Percentiles rank a stretch among this genome's conserved stretches.
These are phyloP conservation scores for Bruguiera hainesii DNA, from an alignment of 441 rosid genomes.

Conservation along the genomic window DNA sequence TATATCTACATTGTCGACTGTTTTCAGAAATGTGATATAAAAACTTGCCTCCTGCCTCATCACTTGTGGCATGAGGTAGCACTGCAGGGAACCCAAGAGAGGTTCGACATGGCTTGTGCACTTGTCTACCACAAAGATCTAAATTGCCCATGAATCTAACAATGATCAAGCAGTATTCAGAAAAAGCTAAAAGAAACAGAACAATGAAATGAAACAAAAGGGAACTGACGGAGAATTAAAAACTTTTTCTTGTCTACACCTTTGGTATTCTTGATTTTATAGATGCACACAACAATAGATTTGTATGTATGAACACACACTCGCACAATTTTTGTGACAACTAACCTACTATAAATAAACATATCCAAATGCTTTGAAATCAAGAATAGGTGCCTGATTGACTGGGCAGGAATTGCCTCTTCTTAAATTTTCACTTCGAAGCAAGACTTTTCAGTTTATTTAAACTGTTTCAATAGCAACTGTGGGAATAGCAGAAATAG, in stretches of 20 bases:
- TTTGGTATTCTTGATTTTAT: too few relatives aligned
- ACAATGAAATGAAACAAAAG: not conserved
- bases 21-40: conserved; percentile 1
- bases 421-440: not conserved
- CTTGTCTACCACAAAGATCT: conserved; percentile 90
- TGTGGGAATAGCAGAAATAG: not conserved
- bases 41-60: conserved; percentile 73
- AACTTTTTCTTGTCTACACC: not conserved
- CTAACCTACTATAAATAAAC: too few relatives aligned
- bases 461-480: not conserved
- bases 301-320: too few relatives aligned
- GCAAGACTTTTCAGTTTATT: not conserved
- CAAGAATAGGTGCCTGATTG: too few relatives aligned
- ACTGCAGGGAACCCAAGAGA: conserved; percentile 93
- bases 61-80: conserved; percentile 85
- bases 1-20: not conserved
- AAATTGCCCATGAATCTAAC: conserved; percentile 75
- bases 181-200: not conserved
- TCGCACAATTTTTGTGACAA: too few relatives aligned
- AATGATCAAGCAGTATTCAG: conserved; percentile 13
- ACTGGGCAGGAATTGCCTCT: not conserved
- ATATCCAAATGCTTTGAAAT: too few relatives aligned
- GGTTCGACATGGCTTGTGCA: conserved; percentile 86
- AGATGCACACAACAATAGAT: too few relatives aligned
- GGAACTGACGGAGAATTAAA: not conserved